These are phyloP conservation scores for Alternaria postmessia DNA, from an alignment of 2,329 filamentous ascomycete species.

Conservation along the genomic window DNA sequence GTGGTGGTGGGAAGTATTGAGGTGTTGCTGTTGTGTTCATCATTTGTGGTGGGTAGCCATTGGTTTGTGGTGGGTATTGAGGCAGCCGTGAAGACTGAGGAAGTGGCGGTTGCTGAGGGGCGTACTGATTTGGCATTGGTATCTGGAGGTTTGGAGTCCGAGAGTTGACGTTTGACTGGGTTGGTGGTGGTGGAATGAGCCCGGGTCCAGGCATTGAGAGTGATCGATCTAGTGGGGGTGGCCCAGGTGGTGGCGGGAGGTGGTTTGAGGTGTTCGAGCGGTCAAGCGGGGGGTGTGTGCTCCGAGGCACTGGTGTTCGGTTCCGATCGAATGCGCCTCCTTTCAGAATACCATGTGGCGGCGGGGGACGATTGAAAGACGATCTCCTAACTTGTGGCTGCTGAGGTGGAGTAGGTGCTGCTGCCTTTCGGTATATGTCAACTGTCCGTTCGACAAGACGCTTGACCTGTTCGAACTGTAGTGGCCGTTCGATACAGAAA, in stretches of 20 bases:
- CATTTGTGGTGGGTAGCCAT: slow-evolving; percentile 7
- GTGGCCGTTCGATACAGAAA: slow-evolving; percentile 45
- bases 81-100: slow-evolving; percentile 18
- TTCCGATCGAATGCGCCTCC: slow-evolving; percentile 30
- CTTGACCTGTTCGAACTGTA: slow-evolving; percentile 48
- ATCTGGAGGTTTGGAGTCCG: slow-evolving; percentile 27
- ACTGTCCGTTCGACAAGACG: slow-evolving; percentile 51
- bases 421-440: slow-evolving; percentile 44
- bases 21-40: neutral
- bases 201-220: slow-evolving; percentile 34
- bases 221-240: slow-evolving; percentile 39
- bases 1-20: slow-evolving; percentile 1
- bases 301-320: slow-evolving; percentile 32
- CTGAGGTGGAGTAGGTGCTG: slow-evolving; percentile 20
- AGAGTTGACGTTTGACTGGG: slow-evolving; percentile 16
- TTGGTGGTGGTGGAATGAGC: slow-evolving; percentile 15
- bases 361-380: slow-evolving; percentile 33
- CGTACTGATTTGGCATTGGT: slow-evolving; percentile 17
- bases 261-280: slow-evolving; percentile 31
- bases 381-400: slow-evolving; percentile 24
- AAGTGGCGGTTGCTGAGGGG: slow-evolving; percentile 4
- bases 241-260: slow-evolving; percentile 19
- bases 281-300: slow-evolving; percentile 30
- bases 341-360: slow-evolving; percentile 14
- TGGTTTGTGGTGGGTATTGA: slow-evolving; percentile 16